These are phyloP conservation scores for Metarhizium rileyi DNA, from an alignment of 2,329 filamentous ascomycete species.

Conservation along the genomic window DNA sequence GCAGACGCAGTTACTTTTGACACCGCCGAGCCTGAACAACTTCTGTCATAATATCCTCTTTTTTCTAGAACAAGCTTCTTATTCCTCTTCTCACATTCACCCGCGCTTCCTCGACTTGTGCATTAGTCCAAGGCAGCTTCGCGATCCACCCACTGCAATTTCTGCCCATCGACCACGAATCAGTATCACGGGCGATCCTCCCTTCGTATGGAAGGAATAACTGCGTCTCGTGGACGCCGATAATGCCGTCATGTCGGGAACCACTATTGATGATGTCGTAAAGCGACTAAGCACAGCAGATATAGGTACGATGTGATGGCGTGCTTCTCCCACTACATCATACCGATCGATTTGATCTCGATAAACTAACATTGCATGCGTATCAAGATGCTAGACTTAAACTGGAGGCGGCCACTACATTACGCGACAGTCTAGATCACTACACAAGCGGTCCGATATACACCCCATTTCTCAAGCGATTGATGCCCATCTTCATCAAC, in stretches of 20 bases:
- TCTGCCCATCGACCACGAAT: conserved; percentile 7
- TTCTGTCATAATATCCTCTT: neutral
- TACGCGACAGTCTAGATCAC: conserved; percentile 86
- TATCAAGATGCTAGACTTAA: conserved; percentile 67
- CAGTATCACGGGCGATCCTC: conserved; percentile 12
- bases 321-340: neutral
- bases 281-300: conserved; percentile 48
- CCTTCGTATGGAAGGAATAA: conserved; percentile 26
- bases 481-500: conserved; percentile 82
- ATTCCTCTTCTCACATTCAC: neutral
- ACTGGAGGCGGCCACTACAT: conserved; percentile 69
- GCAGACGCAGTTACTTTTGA: conserved; percentile 1
- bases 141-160: conserved; percentile 11
- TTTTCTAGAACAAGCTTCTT: neutral
- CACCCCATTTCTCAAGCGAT: conserved; percentile 68
- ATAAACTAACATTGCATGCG: neutral
- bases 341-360: neutral
- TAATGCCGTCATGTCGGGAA: conserved; percentile 50
- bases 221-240: conserved; percentile 28
- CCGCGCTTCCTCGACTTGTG: conserved; percentile 7
- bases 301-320: conserved; percentile 33
- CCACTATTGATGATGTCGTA: conserved; percentile 53
- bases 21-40: neutral
- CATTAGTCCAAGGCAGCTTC: conserved; percentile 9
- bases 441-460: conserved; percentile 75